Conservation (phyloP, 805 yeast species). For the Wickerhamiella musiphila region DNA sequence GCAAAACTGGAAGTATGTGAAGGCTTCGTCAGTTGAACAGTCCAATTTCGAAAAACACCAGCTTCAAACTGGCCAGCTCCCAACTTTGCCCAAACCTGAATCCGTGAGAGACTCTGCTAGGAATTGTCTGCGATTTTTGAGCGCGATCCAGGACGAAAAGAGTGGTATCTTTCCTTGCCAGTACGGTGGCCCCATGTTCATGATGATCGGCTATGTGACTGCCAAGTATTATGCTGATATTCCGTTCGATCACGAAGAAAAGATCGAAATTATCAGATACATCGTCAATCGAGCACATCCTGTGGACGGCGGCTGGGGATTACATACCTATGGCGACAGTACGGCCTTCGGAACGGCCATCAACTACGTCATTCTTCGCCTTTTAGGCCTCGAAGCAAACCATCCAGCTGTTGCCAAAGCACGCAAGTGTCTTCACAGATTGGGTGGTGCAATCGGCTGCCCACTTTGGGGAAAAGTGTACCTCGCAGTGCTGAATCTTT, state of each 20-base stretch:
- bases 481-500: conserved; percentile 63
- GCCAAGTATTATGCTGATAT: conserved; percentile 53
- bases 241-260: conserved; percentile 47
- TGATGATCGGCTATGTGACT: conserved; percentile 77
- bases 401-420: conserved; percentile 73
- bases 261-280: conserved; percentile 62
- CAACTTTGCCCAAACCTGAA: conserved; percentile 19
- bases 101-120: conserved; percentile 30
- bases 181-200: conserved; percentile 96
- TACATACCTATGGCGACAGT: conserved; percentile 79
- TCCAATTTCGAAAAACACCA: conserved; percentile 18
- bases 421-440: conserved; percentile 40
- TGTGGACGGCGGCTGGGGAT: conserved; percentile 99
- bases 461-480: conserved; percentile 99
- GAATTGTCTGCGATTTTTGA: conserved; percentile 58
- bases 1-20: conserved; percentile 59
- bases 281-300: conserved; percentile 88
- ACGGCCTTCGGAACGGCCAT: conserved; percentile 90
- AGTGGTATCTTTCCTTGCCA: conserved; percentile 85
- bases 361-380: conserved; percentile 65
- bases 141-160: conserved; percentile 51
- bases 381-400: conserved; percentile 55
- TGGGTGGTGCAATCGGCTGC: conserved; percentile 79
- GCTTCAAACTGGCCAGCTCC: conserved; percentile 17
- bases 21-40: conserved; percentile 19